Evolutionary conservation across 441 rosid genomes (phyloP), one percentile per base, ranked within the genome.

Genomic region (Syzygium syzygioides): DNA sequence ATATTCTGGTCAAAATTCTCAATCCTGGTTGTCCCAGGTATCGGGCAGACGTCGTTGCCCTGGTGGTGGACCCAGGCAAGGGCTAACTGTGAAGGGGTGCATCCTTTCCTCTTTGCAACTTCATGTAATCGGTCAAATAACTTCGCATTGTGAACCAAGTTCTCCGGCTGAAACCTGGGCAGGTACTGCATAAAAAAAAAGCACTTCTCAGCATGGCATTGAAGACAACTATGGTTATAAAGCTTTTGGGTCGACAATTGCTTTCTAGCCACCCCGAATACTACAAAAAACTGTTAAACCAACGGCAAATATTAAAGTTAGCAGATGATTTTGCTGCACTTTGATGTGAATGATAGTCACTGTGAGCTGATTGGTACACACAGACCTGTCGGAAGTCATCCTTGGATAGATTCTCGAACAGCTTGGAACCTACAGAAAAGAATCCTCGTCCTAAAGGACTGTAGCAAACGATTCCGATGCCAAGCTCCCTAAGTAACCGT

Each of bases 81-180:
- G 28, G 83, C 52, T 76, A 76, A 76, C 83, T 76, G 83, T 41
- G 83, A 76, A 41, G 50, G 52, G 52, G 83, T 41, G 83, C 88
- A 87, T 1, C 88, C 85, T 57, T 87, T 87, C 14, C 66, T 79
- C 30, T 26, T 55, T 23, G 88, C 88, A 28, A 76, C 55, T 59
- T 71, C 88, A 18, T 85, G 87, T 28, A 87, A 56, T 41, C 59
- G 19, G 66, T 89, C 85, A 55, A 89, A 89, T 30, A 89, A 50
- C 87, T 83, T 89, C 11, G 19, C 37, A 23, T 87, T 89, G 54
- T 87, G 89, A 41, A 54, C 89, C 87, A 87, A 32, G 85, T 89
- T 87, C 87, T 87, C 91, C 1, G 87, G 88, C 54, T 87, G 89
- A 87, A 89, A 87, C 91, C 91, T 89, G 15, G 91, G 87, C 11